Base-by-base conservation (phyloP, 2,329 filamentous ascomycete genomes). In the Myrmaecium sp. region DNA sequence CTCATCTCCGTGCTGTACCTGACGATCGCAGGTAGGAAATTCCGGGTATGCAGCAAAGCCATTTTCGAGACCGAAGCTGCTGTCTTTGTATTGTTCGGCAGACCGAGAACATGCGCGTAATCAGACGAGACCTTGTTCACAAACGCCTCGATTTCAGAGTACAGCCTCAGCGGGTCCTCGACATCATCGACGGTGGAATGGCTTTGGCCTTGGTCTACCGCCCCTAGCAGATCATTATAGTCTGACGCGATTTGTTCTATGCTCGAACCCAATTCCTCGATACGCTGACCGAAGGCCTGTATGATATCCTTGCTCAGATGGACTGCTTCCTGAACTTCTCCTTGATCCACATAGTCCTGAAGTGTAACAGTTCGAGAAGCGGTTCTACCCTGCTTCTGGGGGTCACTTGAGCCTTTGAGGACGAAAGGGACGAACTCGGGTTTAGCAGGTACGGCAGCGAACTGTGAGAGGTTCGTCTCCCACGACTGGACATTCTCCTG, bases 111-210 rank as follows among this genome's bases (percentile, higher is more conserved):
- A 36, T 80, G 74, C 38, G 83, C 75, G 43, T 82, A 80, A 50
- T 95, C 89, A 5, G 75, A 79, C 25, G 74, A 72, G 26, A 98
- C 78, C 52, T 94, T 94, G 41, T 73, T 82, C 27, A 74, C 74
- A 29, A 95, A 64, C 0, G 80, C 76, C 44, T 86, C 75, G 22
- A 95, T 82, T 46, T 95, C 89, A 33, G 82, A 68, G 26, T 89
- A 60, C 5, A 93, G 58, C 34, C 76, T 71, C 13, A 58, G 52
- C 4, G 76, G 64, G 36, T 84, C 78, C 25, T 69, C 63, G 21
- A 58, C 59, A 32, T 70, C 71, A 11, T 61, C 56, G 24, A 71
- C 46, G 5, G 64, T 53, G 13, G 63, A 75, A 25, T 62, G 66
- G 30, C 43, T 51, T 32, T 54, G 52, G 34, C 58, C 53, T 33